phyloP scores from a whole-genome alignment of 495 filamentous ascomycete genomes.

The Hyaloscypha variabilis region DNA sequence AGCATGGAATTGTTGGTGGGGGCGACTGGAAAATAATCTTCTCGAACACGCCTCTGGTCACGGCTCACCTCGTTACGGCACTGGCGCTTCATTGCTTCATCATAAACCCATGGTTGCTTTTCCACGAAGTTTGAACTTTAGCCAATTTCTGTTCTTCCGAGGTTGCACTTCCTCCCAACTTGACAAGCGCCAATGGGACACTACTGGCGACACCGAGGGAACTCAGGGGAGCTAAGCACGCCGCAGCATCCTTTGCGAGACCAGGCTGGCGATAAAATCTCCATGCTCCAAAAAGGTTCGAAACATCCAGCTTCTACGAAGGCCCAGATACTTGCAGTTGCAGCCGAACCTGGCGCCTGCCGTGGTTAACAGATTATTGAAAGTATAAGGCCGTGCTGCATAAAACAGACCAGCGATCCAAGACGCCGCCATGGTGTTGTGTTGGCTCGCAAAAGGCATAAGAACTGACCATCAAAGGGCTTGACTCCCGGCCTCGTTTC shows the following conservation, averaged over 20 bases:
- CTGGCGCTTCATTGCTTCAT: neutral
- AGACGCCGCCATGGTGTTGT: neutral
- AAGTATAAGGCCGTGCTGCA: constrained; percentile 11
- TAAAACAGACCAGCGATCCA: constrained; percentile 20
- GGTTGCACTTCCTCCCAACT: neutral
- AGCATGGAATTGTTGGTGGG: neutral
- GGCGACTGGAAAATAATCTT: neutral
- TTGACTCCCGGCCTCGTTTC: constrained; percentile 15
- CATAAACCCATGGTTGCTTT: constrained; percentile 11
- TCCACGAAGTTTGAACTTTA: neutral
- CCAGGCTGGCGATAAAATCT: neutral
- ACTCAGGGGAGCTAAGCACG: neutral
- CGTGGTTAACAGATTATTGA: constrained; percentile 1
- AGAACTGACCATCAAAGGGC: constrained; percentile 14
- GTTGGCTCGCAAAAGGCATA: constrained; percentile 12
- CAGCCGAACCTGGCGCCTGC: neutral
- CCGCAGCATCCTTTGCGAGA: neutral
- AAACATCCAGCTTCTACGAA: neutral
- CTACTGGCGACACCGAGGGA: neutral
- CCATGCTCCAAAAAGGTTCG: neutral
- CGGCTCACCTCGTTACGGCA: too few species aligned
- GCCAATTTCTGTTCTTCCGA: constrained; percentile 7
- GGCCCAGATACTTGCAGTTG: neutral
- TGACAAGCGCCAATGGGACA: constrained; percentile 3
- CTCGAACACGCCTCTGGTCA: neutral